Evolutionary conservation across 2,329 filamentous ascomycete species (phyloP).

Genomic region (Calcarisporium arbuscula): DNA sequence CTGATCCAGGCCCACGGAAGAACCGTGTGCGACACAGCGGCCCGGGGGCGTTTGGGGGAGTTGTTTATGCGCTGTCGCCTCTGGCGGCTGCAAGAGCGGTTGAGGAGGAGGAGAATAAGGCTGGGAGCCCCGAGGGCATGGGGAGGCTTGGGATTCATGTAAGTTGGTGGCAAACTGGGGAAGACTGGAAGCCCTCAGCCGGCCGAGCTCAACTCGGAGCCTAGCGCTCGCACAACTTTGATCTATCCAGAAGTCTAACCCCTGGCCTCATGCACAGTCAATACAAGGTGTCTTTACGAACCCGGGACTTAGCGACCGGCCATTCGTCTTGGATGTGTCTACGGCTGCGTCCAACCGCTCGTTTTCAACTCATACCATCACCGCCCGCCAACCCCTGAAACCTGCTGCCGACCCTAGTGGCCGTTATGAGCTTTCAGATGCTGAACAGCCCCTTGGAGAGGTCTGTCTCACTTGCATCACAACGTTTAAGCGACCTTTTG

Average conservation of each 20-base stretch:
- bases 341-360: slow-evolving; percentile 37
- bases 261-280: slow-evolving; percentile 31
- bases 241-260: too few species aligned
- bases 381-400: slow-evolving; percentile 37
- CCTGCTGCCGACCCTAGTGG: slow-evolving; percentile 30
- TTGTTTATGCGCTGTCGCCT: slow-evolving; percentile 30
- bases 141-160: slow-evolving; percentile 30
- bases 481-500: slow-evolving; percentile 42
- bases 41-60: slow-evolving; percentile 27
- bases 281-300: slow-evolving; percentile 51
- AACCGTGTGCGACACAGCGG: slow-evolving; percentile 10
- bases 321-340: slow-evolving; percentile 46
- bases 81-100: slow-evolving; percentile 27
- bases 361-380: slow-evolving; percentile 44
- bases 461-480: slow-evolving; percentile 45
- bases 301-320: slow-evolving; percentile 38
- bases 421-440: slow-evolving; percentile 33
- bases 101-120: slow-evolving; percentile 22
- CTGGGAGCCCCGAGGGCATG: slow-evolving; percentile 4
- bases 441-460: slow-evolving; percentile 28
- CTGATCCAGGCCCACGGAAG: slow-evolving; percentile 1
- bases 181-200: too few species aligned
- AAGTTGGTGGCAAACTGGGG: slow-evolving; percentile 13
- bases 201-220: too few species aligned
- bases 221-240: too few species aligned